Percentiles rank a stretch among this genome's conserved stretches.
Conservation (phyloP, 768 basidiomycete genomes). For the Infundibulicybe gibba region DNA sequence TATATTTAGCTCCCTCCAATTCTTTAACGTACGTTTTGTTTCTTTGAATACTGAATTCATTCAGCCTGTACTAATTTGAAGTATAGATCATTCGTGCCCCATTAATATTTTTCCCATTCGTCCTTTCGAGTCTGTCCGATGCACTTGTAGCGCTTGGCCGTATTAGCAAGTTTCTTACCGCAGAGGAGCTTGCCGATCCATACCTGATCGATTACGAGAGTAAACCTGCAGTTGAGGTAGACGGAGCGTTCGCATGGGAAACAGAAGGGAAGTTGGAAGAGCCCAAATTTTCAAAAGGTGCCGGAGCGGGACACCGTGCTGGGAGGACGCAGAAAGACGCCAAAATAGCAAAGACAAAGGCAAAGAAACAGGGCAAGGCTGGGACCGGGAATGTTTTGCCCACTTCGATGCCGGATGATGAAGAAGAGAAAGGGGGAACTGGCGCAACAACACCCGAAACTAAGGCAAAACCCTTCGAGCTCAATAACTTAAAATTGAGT, state of each 20-base stretch:
- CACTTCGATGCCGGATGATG: constrained; percentile 8
- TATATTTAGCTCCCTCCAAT: constrained; percentile 55
- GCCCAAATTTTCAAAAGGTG: constrained; percentile 6
- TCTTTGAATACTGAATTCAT: constrained; percentile 9
- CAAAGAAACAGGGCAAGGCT: constrained; percentile 11
- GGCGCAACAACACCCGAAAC: constrained; percentile 22
- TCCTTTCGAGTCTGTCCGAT: constrained; percentile 44
- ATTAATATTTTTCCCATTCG: constrained; percentile 52
- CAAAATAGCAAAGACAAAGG: constrained; percentile 9
- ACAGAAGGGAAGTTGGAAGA: constrained; percentile 18
- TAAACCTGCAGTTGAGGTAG: constrained; percentile 37
- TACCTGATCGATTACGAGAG: constrained; percentile 37
- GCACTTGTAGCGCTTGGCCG: constrained; percentile 47
- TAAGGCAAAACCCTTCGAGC: constrained; percentile 43
- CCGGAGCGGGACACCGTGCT: constrained; percentile 10
- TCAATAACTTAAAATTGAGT: constrained; percentile 41
- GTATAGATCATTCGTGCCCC: constrained; percentile 53
- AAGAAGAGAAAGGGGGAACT: constrained; percentile 1
- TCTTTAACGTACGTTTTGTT: constrained; percentile 45
- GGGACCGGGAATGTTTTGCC: constrained; percentile 12
- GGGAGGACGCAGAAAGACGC: constrained; percentile 8
- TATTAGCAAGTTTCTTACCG: constrained; percentile 43
- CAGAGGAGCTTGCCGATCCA: constrained; percentile 50
- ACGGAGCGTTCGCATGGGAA: constrained; percentile 55
- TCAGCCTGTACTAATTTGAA: not conserved